phyloP scores from a whole-genome alignment of 1,284 basidiomycete species.

The Hypsizygus ulmarius region DNA sequence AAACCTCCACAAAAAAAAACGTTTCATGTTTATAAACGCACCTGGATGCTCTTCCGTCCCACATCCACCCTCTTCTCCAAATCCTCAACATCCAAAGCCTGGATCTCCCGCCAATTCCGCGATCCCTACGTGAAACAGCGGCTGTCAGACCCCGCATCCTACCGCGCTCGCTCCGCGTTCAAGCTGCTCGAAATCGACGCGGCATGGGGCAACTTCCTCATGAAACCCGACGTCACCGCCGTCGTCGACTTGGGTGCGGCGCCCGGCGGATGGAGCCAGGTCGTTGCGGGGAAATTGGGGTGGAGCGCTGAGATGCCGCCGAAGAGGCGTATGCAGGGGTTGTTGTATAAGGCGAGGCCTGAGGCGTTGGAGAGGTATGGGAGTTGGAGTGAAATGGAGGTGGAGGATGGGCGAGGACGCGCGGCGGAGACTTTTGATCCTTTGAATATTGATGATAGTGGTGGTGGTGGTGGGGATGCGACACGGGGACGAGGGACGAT shows the following conservation, averaged over 20 bases:
- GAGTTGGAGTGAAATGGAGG: background rate
- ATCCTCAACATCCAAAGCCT: slow-evolving; percentile 41
- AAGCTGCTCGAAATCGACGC: slow-evolving; percentile 77
- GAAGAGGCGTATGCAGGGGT: too few species aligned
- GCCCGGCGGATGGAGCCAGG: slow-evolving; percentile 88
- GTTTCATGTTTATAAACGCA: too few species aligned
- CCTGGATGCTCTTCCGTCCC: slow-evolving; percentile 31
- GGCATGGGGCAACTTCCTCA: slow-evolving; percentile 50
- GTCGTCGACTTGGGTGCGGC: slow-evolving; percentile 86
- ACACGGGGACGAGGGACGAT: slow-evolving; percentile 49
- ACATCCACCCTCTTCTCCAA: slow-evolving; percentile 24
- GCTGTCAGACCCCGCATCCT: slow-evolving; percentile 41
- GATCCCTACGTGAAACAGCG: slow-evolving; percentile 73
- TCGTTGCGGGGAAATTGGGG: slow-evolving; percentile 61
- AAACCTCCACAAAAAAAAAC: too few species aligned
- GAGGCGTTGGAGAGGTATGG: background rate
- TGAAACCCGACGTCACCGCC: slow-evolving; percentile 46
- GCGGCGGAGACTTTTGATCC: slow-evolving; percentile 31
- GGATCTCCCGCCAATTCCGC: slow-evolving; percentile 60
- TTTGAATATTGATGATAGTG: slow-evolving; percentile 37
- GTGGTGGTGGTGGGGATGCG: slow-evolving; percentile 1
- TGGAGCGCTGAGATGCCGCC: slow-evolving; percentile 26
- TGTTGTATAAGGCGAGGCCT: background rate
- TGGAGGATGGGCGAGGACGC: background rate
- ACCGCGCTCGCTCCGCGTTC: slow-evolving; percentile 81